Evolutionary conservation across 1,284 basidiomycete genomes (phyloP), one percentile per base, ranked within the genome.

Genomic region (Ganoderma multipileum): DNA sequence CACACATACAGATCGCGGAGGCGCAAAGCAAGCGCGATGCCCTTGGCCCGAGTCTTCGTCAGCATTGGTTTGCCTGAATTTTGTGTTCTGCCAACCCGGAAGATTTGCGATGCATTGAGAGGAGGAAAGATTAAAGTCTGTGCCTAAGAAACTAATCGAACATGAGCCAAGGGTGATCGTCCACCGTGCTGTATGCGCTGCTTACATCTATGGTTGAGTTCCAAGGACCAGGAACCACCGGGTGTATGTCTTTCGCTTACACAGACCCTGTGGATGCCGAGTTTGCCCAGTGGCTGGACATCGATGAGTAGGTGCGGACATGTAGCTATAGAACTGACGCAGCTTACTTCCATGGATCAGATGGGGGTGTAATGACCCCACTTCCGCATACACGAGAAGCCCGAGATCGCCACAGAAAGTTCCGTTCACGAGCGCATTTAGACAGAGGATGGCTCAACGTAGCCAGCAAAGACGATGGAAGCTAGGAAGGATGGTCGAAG

Each of bases 141-240:
- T 18, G 14, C 52, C 52, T 55, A 55, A 4, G 14, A 16, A 58
- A 33, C n/a, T 38, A 58, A 38, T 38, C 7, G 20, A 23, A n/a
- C 18, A 33, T 20, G 54, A 58, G n/a, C 55, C 30, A 12, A 58
- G 9, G 33, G 20, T 30, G 33, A 30, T 30, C 26, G 55, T 2
- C 55, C 14, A 57, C 30, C 18, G 18, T n/a, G 33, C 4, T 36
- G 12, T 38, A 58, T 58, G 55, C 33, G 18, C 33, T 38, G 55
- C 55, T 58, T n/a, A 58, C 55, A 28, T 28, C 55, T 38, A 7
- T 58, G 8, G n/a, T 58, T 58, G 33, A 23, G 33, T 57, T 57
- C 55, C 18, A n/a, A 57, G 30, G 30, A 57, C 33, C 52, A n/a
- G 30, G n/a, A 58, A 30, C 20, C 36, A 38, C 36, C 9, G 14